Conservation (phyloP, 148 eudicot genomes). For the Cornus suecica region DNA sequence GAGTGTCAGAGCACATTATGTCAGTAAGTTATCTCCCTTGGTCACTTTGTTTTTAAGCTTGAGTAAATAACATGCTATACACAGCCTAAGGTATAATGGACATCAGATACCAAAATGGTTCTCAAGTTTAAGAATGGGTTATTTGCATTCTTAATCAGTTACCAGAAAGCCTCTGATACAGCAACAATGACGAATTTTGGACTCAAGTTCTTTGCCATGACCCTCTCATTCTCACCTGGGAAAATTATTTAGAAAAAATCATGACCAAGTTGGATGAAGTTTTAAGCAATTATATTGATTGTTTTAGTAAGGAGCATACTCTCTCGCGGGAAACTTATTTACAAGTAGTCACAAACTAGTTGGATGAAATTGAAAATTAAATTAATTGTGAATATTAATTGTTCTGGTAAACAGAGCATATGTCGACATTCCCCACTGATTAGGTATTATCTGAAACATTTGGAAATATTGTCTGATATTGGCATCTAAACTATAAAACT, state of each 20-base stretch:
- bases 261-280: background rate
- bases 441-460: background rate
- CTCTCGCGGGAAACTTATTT: background rate
- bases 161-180: background rate
- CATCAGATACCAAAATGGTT: background rate
- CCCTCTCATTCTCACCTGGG: constrained; percentile 2
- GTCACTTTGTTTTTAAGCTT: constrained; percentile 5
- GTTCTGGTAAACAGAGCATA: background rate
- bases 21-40: constrained; percentile 59
- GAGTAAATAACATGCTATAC: background rate
- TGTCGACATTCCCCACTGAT: background rate
- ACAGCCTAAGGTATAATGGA: background rate
- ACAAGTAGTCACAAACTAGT: background rate
- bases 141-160: background rate
- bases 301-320: too few species aligned
- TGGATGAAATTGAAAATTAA: background rate
- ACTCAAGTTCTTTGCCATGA: background rate
- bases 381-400: background rate
- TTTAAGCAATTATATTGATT: too few species aligned
- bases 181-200: background rate
- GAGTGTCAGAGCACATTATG: constrained; percentile 97
- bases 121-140: background rate
- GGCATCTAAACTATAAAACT: background rate
- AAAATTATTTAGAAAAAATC: background rate
- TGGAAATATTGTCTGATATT: too few species aligned